A percentile compares a stretch with the other conserved stretches of the same genome.
Evolutionary conservation across 345 rosid genomes (phyloP).

Genomic region (Linum usitatissimum): DNA sequence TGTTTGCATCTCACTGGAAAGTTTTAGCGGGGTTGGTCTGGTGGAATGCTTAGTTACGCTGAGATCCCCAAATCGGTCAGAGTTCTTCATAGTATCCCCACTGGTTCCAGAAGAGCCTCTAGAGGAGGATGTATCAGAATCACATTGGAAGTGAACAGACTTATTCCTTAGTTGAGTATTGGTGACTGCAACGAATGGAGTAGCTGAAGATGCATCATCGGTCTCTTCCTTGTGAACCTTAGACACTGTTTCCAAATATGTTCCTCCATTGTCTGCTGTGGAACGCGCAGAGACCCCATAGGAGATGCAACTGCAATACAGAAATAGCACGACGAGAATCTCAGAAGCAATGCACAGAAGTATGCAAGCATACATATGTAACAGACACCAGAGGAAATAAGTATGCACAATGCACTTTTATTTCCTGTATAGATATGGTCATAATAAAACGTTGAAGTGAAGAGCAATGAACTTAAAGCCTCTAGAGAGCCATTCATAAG

Average conservation of each 20-base stretch:
- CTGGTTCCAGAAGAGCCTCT: slow-evolving; percentile 29
- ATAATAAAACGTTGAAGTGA: too few species aligned
- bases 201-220: slow-evolving; percentile 14
- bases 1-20: slow-evolving; percentile 93
- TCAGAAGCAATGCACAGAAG: background rate
- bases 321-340: background rate
- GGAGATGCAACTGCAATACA: slow-evolving; percentile 43
- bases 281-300: slow-evolving; percentile 27
- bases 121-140: slow-evolving; percentile 30
- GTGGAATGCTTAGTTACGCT: slow-evolving; percentile 36
- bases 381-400: background rate
- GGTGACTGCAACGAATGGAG: slow-evolving; percentile 22
- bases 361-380: background rate
- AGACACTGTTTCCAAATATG: slow-evolving; percentile 16
- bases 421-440: background rate
- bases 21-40: slow-evolving; percentile 56
- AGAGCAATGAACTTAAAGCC: too few species aligned
- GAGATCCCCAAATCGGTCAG: slow-evolving; percentile 19
- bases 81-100: slow-evolving; percentile 25
- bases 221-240: slow-evolving; percentile 15
- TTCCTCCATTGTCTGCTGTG: slow-evolving; percentile 30
- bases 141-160: slow-evolving; percentile 48
- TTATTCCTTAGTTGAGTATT: slow-evolving; percentile 31
- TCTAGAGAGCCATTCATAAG: too few species aligned
- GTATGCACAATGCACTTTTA: background rate